Evolutionary conservation across 495 filamentous ascomycete genomes (phyloP).

Genomic region (Paragyromitra xinjiangensis): DNA sequence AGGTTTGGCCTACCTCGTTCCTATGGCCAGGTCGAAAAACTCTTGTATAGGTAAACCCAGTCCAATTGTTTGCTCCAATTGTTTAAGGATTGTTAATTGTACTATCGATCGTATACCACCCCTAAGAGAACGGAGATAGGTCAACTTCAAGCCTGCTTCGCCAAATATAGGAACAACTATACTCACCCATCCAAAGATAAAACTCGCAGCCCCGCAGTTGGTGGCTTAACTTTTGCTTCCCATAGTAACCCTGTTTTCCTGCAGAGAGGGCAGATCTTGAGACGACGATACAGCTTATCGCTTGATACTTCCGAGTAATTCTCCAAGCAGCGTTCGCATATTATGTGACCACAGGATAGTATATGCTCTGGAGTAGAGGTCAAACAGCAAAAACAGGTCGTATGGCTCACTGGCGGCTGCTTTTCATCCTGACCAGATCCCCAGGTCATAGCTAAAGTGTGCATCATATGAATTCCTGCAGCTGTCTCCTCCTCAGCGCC

Average conservation of each 20-base stretch:
- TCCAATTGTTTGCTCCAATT: constrained; percentile 61
- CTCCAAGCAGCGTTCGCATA: constrained; percentile 59
- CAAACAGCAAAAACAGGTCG: constrained; percentile 66
- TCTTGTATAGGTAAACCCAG: constrained; percentile 59
- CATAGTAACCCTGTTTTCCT: constrained; percentile 47
- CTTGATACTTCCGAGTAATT: constrained; percentile 55
- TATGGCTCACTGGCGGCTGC: constrained; percentile 55
- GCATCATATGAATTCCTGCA: background rate
- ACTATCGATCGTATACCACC: constrained; percentile 65
- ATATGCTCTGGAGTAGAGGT: constrained; percentile 64
- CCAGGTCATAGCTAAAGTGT: background rate
- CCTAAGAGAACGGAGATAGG: background rate
- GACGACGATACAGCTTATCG: constrained; percentile 15
- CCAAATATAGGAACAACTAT: background rate
- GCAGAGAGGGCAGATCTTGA: constrained; percentile 36
- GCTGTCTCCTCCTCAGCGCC: too few species aligned
- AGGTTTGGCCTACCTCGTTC: constrained; percentile 61
- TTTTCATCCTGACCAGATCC: too few species aligned
- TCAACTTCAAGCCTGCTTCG: too few species aligned
- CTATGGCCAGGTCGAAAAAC: constrained; percentile 65
- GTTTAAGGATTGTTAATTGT: constrained; percentile 61
- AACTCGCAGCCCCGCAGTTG: constrained; percentile 63
- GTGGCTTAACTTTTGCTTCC: constrained; percentile 60
- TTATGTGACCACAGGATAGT: constrained; percentile 67
- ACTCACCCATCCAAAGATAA: constrained; percentile 66